Percentiles rank a stretch among this genome's conserved stretches.
Evolutionary conservation across 345 rosid genomes (phyloP).

Genomic region (Boechera stricta): DNA sequence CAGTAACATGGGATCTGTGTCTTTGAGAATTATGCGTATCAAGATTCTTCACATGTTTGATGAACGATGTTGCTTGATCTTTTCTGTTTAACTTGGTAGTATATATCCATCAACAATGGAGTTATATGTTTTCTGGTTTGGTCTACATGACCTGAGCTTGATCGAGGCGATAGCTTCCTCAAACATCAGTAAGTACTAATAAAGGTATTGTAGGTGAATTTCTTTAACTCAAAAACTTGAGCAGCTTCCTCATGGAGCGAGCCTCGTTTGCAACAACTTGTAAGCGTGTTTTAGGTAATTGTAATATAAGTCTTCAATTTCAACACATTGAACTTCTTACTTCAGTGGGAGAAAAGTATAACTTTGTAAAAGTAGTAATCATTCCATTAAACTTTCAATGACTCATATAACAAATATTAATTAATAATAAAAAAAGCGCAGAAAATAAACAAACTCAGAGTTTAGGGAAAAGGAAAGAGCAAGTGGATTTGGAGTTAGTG

Average conservation of each 20-base stretch:
- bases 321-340: background rate
- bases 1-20: background rate
- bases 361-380: background rate
- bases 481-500: background rate
- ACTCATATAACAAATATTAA: background rate
- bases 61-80: conserved; percentile 5
- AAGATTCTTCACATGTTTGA: background rate
- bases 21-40: background rate
- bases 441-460: background rate
- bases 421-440: background rate
- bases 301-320: background rate
- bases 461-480: background rate
- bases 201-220: background rate
- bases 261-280: background rate
- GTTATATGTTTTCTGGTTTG: background rate
- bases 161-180: background rate
- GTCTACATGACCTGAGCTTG: background rate
- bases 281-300: background rate
- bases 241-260: background rate
- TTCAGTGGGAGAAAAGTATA: background rate
- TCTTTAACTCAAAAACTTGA: background rate
- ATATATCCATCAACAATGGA: background rate
- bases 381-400: background rate
- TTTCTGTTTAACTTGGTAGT: background rate
- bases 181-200: background rate